A percentile compares a stretch with the other conserved stretches of the same genome.
phyloP scores from a whole-genome alignment of 2,329 filamentous ascomycete genomes.

The Fusarium pseudocircinatum region DNA sequence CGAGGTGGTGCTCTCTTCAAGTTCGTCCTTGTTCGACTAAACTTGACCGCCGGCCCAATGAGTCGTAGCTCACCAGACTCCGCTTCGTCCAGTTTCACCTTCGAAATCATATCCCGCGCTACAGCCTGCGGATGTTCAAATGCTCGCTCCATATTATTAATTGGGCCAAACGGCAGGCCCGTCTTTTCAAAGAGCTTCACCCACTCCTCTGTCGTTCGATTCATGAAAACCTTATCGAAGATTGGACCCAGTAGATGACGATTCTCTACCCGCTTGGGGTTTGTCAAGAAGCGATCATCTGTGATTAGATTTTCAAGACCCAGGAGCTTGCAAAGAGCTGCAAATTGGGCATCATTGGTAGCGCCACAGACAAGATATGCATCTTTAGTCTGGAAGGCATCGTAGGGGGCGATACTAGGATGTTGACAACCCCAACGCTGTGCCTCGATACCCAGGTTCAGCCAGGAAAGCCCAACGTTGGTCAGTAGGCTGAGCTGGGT shows the following conservation, averaged over 20 bases:
- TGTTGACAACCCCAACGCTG: not conserved
- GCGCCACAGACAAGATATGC: not conserved
- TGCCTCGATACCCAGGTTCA: not conserved
- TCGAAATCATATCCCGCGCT: too few relatives aligned
- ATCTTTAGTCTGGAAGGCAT: not conserved
- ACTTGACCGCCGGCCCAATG: too few relatives aligned
- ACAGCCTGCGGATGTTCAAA: too few relatives aligned
- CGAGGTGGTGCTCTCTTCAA: too few relatives aligned
- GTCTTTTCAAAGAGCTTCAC: too few relatives aligned
- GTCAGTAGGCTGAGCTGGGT: not conserved
- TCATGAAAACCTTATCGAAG: too few relatives aligned
- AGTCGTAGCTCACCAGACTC: too few relatives aligned
- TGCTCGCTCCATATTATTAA: too few relatives aligned
- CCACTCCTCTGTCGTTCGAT: too few relatives aligned
- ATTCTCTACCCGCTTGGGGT: not conserved
- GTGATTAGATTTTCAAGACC: not conserved
- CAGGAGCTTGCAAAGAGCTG: not conserved
- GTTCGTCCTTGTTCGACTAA: too few relatives aligned
- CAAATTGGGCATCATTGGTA: not conserved
- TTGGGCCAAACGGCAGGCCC: too few relatives aligned
- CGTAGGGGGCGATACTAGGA: not conserved
- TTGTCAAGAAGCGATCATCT: not conserved
- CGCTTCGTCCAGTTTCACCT: accelerated
- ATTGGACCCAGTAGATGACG: too few relatives aligned
- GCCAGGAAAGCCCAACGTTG: not conserved